Conservation (phyloP, 108 stramenopile genomes). For the Fragilariopsis cylindrus region DNA sequence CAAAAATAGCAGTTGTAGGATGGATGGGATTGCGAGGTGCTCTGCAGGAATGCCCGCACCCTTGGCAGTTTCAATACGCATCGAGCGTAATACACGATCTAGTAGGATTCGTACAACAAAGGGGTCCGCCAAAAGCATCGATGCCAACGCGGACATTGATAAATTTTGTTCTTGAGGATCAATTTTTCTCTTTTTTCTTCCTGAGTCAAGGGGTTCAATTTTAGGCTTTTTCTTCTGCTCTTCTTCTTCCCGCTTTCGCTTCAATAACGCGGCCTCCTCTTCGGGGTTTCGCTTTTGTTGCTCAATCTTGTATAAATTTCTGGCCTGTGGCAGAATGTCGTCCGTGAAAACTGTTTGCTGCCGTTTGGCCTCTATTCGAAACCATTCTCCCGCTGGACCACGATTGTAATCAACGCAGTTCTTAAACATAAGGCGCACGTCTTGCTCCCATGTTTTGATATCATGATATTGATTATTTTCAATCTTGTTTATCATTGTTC, state of each 20-base stretch:
- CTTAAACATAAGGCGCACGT: constrained; percentile 84
- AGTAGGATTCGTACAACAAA: constrained; percentile 77
- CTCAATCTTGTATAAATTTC: constrained; percentile 51
- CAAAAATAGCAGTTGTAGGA: constrained; percentile 81
- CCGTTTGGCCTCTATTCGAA: constrained; percentile 75
- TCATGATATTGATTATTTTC: constrained; percentile 56
- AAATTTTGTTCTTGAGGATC: constrained; percentile 46
- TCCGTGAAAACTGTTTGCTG: constrained; percentile 78
- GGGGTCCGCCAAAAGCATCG: constrained; percentile 86
- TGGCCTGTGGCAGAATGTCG: constrained; percentile 67
- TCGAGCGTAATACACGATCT: constrained; percentile 62
- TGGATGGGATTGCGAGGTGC: constrained; percentile 63
- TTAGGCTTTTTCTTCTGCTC: constrained; percentile 20
- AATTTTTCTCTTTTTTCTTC: constrained; percentile 51
- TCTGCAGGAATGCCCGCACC: constrained; percentile 57
- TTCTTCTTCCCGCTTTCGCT: constrained; percentile 50
- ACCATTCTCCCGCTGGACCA: constrained; percentile 78
- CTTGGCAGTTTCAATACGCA: constrained; percentile 55
- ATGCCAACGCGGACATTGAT: constrained; percentile 79
- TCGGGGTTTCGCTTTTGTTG: constrained; percentile 62
- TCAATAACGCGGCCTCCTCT: constrained; percentile 32
- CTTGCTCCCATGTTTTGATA: constrained; percentile 66
- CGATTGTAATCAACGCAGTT: constrained; percentile 86
- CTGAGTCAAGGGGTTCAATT: constrained; percentile 38
- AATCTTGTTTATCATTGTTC: constrained; percentile 74